Percentiles rank a stretch among this genome's conserved stretches.
Evolutionary conservation across 352 stramenopile species (phyloP).

Genomic region (Globisporangium uncinulatum): DNA sequence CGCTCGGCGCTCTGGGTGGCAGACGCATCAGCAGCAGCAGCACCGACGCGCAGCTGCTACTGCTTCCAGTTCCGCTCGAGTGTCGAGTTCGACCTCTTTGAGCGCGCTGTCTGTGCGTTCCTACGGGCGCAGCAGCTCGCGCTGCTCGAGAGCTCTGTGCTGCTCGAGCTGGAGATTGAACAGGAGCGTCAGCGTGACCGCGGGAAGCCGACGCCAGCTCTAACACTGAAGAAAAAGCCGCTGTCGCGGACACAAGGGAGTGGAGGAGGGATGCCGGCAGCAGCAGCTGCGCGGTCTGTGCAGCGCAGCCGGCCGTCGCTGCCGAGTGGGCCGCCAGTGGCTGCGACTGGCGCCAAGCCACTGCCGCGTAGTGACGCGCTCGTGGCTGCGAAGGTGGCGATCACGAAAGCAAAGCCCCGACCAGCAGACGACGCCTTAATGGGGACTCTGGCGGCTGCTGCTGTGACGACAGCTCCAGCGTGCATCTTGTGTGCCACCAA

Average conservation of each 20-base stretch:
- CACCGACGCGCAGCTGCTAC: constrained; percentile 32
- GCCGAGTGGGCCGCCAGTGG: not conserved
- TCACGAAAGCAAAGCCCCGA: not conserved
- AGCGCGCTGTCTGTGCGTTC: constrained; percentile 24
- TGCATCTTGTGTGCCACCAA: constrained; percentile 48
- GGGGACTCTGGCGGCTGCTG: not conserved
- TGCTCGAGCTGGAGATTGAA: constrained; percentile 54
- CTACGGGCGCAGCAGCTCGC: constrained; percentile 34
- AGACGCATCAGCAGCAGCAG: not conserved
- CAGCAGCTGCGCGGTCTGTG: not conserved
- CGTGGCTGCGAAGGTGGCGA: not conserved
- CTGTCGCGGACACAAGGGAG: constrained; percentile 8
- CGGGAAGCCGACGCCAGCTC: not conserved
- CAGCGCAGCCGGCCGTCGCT: constrained; percentile 3
- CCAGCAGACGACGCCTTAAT: not conserved
- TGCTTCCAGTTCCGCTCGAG: constrained; percentile 62
- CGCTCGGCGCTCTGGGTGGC: constrained; percentile 46
- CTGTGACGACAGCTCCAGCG: not conserved
- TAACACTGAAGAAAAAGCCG: not conserved
- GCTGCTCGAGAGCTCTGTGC: constrained; percentile 42
- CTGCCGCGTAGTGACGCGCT: not conserved
- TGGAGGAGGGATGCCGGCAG: not conserved
- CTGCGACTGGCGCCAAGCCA: not conserved
- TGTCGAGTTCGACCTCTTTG: constrained; percentile 54
- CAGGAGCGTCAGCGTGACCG: constrained; percentile 2